Base-by-base conservation (phyloP, 208 protist species). In the Tetramitus jugosus region DNA sequence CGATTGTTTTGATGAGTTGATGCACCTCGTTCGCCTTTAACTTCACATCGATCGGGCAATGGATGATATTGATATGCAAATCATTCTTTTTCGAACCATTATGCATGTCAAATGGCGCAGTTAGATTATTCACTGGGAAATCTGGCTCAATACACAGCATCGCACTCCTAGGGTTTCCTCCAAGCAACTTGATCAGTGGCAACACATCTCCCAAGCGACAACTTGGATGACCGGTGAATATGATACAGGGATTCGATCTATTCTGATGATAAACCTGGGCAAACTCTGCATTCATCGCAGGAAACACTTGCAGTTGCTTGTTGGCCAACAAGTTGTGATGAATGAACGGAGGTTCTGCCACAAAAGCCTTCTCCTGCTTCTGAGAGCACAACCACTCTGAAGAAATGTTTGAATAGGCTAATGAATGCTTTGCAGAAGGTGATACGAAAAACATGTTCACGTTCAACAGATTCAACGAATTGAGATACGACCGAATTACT, bases 41-140 rank as follows among this genome's bases (percentile, higher is more conserved):
- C n/a, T 31, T 52, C 26, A 74, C 33, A 74, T 74, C 67, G n/a
- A 74, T 74, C 14, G 67, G 67, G 10, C 67, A 74, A 39, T 49
- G 13, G 37, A 74, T 37, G 53, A 74, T 35, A 23, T 53, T 49
- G 42, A 74, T 74, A 10, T 8, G 23, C 37, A 7, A 33, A 31
- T 62, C 17, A 4, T 23, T 20, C 3, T 29, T 20, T 29, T 43
- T 29, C 13, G 35, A 17, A 13, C n/a, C 7, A n/a, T 29, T 60
- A 42, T 0, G 14, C 29, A 7, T 31, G 0, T 40, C 6, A 52
- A 74, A 74, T 35, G 39, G 65, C 35, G 1, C 3, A 31, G 49
- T 49, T 29, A 29, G 2, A 17, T 71, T 29, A 31, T 37, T 8
- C 10, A 71, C 43, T 17, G 35, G 26, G 4, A 39, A 53, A 13